Evolutionary conservation across 108 stramenopile species (phyloP), one percentile per base, ranked within the genome.

Genomic region (Fragilariopsis cylindrus): DNA sequence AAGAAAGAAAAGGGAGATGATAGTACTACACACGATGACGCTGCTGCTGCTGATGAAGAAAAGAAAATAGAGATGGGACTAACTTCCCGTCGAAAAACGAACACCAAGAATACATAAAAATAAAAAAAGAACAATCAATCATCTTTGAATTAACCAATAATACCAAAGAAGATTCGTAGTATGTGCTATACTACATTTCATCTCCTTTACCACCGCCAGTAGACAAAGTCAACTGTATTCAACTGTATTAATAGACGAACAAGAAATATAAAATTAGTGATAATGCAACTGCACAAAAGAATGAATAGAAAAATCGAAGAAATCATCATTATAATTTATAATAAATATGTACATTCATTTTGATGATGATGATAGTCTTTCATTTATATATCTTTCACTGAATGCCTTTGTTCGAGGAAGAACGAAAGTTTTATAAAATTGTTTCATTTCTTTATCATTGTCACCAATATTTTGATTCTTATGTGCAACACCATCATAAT

Each of bases 1-100:
- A 85, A 88, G 72, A 79, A 86, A 53, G 83, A 89, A n/a, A 89
- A 92, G 67, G 76, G 70, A 57, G 85, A 77, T 3, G 69, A 64
- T 0, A 66, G 81, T 40, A 53, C 67, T 30, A 47, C 52, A 42
- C 41, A 69, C 21, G 16, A 46, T 30, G 7, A 46, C 8, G 70
- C 43, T n/a, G 40, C 56, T 6, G 57, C 56, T 41, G 57, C 44
- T 0, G 57, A 39, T 4, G 76, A 71, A 16, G 76, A 71, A 30
- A 64, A 63, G 39, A 57, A 62, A 9, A 58, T 76, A 60, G 76
- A 76, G 48, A 60, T 70, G 57, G 76, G 76, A 42, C 58, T 72
- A 8, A 70, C 76, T 7, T 48, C 73, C 16, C 48, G 73, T 12
- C 63, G 65, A 48, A 71, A 71, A 43, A n/a, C 44, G 40, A 58